Percentiles rank a stretch among this genome's conserved stretches.
Evolutionary conservation across 441 rosid genomes (phyloP).

Genomic region (Lepidium campestre): DNA sequence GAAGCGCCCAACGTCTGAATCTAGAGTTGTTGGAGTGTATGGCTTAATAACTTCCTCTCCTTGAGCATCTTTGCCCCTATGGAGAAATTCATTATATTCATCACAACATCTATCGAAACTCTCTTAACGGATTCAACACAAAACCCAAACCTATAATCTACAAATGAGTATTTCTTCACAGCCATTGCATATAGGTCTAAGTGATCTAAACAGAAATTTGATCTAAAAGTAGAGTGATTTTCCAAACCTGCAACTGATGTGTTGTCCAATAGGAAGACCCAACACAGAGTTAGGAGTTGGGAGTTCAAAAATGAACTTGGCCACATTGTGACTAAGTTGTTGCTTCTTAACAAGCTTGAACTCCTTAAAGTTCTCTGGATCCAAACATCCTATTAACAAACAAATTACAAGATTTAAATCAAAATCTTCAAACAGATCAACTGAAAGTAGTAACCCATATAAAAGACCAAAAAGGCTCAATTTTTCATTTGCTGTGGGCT

Average conservation of each 20-base stretch:
- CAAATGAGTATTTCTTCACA: not conserved
- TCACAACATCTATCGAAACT: not conserved
- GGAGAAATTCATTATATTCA: not conserved
- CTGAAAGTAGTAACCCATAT: not conserved
- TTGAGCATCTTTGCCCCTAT: constrained; percentile 82
- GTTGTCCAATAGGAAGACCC: constrained; percentile 96
- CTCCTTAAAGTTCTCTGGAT: constrained; percentile 82
- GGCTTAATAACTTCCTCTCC: constrained; percentile 88
- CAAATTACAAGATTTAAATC: not conserved
- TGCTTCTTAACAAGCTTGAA: constrained; percentile 75
- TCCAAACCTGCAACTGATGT: constrained; percentile 83
- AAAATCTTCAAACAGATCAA: not conserved
- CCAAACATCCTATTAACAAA: constrained; percentile 49
- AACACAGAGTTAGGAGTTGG: constrained; percentile 68
- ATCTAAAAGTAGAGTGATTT: not conserved
- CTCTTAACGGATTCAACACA: not conserved
- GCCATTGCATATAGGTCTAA: not conserved
- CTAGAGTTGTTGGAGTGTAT: constrained; percentile 89
- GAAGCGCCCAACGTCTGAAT: constrained; percentile 84
- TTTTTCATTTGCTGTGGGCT: not conserved
- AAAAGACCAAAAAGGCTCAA: not conserved
- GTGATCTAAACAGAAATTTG: not conserved
- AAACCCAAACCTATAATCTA: not conserved
- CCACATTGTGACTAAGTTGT: constrained; percentile 89
- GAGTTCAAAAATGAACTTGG: constrained; percentile 78